Conservation (phyloP, 2,329 filamentous ascomycete genomes). For the Fusarium devonianum region DNA sequence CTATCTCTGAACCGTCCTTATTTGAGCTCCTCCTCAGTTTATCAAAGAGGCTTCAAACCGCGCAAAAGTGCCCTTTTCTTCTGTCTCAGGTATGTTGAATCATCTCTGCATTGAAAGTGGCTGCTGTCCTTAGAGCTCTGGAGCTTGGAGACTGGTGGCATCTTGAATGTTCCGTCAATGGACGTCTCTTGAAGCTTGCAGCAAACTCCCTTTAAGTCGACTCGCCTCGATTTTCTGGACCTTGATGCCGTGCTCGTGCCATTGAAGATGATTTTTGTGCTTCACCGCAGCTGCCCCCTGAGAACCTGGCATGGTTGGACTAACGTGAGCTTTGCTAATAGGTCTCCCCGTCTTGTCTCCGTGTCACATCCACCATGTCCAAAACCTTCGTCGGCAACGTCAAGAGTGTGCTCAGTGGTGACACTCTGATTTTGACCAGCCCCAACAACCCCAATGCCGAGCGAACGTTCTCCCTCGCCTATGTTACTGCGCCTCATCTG, state of each 20-base stretch:
- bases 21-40: conserved; percentile 30
- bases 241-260: not conserved
- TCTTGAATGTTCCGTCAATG: conserved; percentile 3
- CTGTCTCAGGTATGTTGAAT: conserved; percentile 35
- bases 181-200: not conserved
- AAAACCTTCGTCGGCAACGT: conserved; percentile 74
- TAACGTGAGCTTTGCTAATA: conserved; percentile 24
- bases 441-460: conserved; percentile 83
- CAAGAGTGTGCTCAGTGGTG: conserved; percentile 93
- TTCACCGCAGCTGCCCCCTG: not conserved
- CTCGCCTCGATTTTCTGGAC: not conserved
- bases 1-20: conserved; percentile 28
- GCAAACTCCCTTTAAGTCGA: not conserved
- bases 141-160: conserved; percentile 12
- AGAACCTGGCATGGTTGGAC: conserved; percentile 9
- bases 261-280: not conserved
- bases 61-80: conserved; percentile 4
- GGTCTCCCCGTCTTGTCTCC: conserved; percentile 33
- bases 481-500: conserved; percentile 86
- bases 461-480: conserved; percentile 88
- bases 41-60: conserved; percentile 32
- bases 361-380: conserved; percentile 51
- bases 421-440: conserved; percentile 85
- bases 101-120: no score
- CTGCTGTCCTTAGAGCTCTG: no score